These are phyloP conservation scores for Xylaria venustula DNA, from an alignment of 495 filamentous ascomycete genomes.

Conservation along the genomic window DNA sequence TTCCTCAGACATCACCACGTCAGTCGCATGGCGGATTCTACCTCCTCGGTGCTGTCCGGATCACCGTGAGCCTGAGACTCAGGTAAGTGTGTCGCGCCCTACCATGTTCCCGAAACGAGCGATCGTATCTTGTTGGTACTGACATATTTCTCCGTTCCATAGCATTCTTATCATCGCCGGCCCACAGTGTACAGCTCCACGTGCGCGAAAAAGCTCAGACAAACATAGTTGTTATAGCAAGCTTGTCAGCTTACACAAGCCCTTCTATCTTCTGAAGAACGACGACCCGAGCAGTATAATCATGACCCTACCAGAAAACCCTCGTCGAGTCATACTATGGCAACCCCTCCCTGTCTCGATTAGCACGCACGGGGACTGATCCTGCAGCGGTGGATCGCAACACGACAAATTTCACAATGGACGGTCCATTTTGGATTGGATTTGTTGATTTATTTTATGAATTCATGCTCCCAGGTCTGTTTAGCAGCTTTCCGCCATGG, in stretches of 20 bases:
- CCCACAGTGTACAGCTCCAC: too few species aligned
- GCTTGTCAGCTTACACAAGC: not conserved
- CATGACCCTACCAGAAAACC: not conserved
- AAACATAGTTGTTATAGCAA: not conserved
- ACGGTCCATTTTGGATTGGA: not conserved
- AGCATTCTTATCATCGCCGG: not conserved
- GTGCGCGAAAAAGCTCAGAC: not conserved
- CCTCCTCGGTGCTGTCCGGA: too few species aligned
- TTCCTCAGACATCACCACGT: not conserved
- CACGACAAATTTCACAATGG: not conserved
- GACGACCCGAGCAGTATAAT: not conserved
- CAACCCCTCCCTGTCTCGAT: too few species aligned
- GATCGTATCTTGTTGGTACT: too few species aligned
- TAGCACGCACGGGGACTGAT: too few species aligned
- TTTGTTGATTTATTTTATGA: slow-evolving; percentile 7
- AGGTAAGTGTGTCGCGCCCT: too few species aligned
- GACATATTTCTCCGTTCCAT: not conserved
- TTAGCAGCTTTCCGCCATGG: not conserved
- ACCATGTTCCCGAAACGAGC: too few species aligned
- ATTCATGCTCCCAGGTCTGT: not conserved
- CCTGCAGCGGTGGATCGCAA: not conserved
- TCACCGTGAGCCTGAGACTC: too few species aligned
- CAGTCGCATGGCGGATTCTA: not conserved
- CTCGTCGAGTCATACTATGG: too few species aligned
- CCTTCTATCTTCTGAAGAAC: not conserved